A percentile compares a stretch with the other conserved stretches of the same genome.
Conservation (phyloP, 148 eudicot species). For the Rhododendron williamsianum region DNA sequence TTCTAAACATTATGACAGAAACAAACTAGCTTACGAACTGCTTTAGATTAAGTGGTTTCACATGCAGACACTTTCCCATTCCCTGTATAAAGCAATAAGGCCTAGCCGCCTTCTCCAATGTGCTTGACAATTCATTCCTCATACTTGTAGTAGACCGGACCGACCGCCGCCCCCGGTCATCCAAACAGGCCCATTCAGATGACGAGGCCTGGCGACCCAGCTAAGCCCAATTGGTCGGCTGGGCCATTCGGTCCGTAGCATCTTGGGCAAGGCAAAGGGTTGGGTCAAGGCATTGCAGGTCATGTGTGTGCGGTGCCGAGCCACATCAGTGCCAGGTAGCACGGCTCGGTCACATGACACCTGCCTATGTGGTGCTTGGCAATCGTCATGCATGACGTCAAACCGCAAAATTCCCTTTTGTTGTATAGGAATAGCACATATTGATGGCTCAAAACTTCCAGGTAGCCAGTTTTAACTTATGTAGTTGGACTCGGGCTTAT, state of each 20-base stretch:
- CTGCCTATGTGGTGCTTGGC: too few species aligned
- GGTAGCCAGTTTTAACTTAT: background rate
- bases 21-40: background rate
- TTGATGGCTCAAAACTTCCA: background rate
- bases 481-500: too few species aligned
- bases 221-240: background rate
- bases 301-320: too few species aligned
- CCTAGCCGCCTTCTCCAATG: background rate
- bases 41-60: background rate
- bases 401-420: too few species aligned
- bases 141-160: background rate
- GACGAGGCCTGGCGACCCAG: background rate
- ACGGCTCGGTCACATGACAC: too few species aligned
- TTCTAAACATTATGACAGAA: background rate
- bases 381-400: too few species aligned
- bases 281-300: too few species aligned
- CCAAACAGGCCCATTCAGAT: background rate
- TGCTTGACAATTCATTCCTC: background rate
- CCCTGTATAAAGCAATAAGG: background rate
- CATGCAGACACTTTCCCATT: background rate
- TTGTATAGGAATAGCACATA: too few species aligned
- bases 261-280: background rate
- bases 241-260: background rate
- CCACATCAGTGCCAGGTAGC: too few species aligned
- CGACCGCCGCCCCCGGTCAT: background rate